Conservation (phyloP, 495 filamentous ascomycete genomes). For the Penicillium robsamsonii region DNA sequence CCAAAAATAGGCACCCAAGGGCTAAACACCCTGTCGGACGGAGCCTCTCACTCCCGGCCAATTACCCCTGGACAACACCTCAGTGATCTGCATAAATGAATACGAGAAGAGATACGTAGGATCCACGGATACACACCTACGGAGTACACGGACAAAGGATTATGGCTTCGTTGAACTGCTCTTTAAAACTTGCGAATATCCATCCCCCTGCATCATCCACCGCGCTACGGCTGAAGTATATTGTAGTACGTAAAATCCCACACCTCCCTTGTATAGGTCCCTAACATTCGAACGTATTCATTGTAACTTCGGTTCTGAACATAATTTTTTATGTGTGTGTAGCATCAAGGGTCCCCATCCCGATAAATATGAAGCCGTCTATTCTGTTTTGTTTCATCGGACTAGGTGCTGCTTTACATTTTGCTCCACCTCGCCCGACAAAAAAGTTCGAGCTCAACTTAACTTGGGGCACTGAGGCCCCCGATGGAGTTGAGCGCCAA, state of each 20-base stretch:
- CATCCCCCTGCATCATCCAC: neutral
- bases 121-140: too few species aligned
- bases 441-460: constrained; percentile 17
- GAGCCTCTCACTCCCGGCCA: neutral
- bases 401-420: neutral
- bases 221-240: too few species aligned
- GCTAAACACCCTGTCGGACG: neutral
- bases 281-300: neutral
- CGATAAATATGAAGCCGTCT: neutral
- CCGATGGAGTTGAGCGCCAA: constrained; percentile 36
- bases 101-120: too few species aligned
- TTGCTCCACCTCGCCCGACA: neutral
- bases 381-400: neutral
- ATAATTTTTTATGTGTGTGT: neutral
- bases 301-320: neutral
- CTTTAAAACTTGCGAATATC: neutral
- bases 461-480: constrained; percentile 33
- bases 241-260: too few species aligned
- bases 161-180: too few species aligned
- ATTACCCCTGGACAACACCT: neutral
- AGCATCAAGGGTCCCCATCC: neutral
- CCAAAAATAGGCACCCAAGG: neutral
- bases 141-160: too few species aligned
- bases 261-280: neutral
- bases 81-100: neutral